Percentiles rank a stretch among this genome's conserved stretches.
Conservation (phyloP, 116 monocot species). For the Cymodocea nodosa region DNA sequence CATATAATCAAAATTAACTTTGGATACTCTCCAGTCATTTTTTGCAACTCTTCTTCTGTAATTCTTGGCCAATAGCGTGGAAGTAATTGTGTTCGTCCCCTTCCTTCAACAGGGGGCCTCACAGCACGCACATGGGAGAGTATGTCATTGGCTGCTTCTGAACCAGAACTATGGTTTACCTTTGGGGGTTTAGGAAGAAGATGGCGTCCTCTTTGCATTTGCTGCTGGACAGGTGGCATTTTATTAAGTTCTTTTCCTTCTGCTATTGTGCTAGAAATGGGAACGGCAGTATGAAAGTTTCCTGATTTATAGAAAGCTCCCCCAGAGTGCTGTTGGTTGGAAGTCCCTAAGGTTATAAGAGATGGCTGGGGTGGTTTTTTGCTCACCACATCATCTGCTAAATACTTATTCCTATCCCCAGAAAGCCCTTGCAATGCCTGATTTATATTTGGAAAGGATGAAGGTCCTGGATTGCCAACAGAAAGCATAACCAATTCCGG, state of each 20-base stretch:
- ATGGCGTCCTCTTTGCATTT: conserved; percentile 40
- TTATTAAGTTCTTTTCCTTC: conserved; percentile 44
- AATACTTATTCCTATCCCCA: conserved; percentile 25
- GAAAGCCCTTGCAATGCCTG: conserved; percentile 22
- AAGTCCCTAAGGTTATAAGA: conserved; percentile 43
- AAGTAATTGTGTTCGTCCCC: conserved; percentile 64
- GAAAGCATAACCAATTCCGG: conserved; percentile 30
- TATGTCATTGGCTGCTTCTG: conserved; percentile 46
- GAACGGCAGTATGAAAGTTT: conserved; percentile 14
- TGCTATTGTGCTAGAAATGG: conserved; percentile 15
- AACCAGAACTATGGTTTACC: conserved; percentile 11
- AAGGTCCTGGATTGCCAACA: conserved; percentile 26
- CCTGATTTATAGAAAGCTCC: conserved; percentile 22
- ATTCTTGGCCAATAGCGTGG: conserved; percentile 94
- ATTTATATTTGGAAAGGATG: conserved; percentile 26
- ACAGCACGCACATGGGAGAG: conserved; percentile 62
- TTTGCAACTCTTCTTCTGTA: conserved; percentile 79
- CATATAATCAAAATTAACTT: not conserved
- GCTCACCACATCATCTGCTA: conserved; percentile 16
- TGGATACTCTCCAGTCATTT: conserved; percentile 96
- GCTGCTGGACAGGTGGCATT: conserved; percentile 26
- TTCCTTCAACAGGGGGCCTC: conserved; percentile 72
- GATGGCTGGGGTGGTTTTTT: conserved; percentile 23
- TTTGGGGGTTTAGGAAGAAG: conserved; percentile 46
- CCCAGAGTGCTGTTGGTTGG: conserved; percentile 22